Evolutionary conservation across 176 grass and related monocot genomes (phyloP), one percentile per base, ranked within the genome.

Genomic region (Hyparrhenia diplandra): DNA sequence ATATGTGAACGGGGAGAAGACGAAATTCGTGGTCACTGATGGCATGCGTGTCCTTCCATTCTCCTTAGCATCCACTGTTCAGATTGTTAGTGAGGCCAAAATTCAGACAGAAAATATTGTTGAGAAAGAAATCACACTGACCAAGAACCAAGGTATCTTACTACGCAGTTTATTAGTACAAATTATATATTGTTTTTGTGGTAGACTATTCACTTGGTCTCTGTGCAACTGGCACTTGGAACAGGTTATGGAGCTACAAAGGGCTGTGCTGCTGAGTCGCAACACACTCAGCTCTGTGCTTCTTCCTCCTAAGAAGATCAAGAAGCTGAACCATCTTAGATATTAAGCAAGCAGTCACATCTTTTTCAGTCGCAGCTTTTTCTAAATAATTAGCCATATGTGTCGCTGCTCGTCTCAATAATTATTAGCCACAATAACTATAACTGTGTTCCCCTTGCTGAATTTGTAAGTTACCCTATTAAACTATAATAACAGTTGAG

Each of bases 1-100:
- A 3, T 82, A 82, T 47, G 37, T 72, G 6, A 82, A 52, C 17
- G 42, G 14, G 0, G 65, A 42, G 0, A 3, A 21, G 7, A 37
- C 31, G 21, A 82, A 25, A 0, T 83, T 83, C 34, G 32, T 78
- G 66, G 79, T 83, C 13, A 72, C 73, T 1, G 5, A 64, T 27
- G 57, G 54, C 30, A 57, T 87, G 9, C 43, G 4, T 34, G 0
- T 87, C 8, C 4, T 9, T 41, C 66, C 28, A 9, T 28, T 87
- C 5, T 27, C 80, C 21, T 14, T 72, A 12, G 20, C 73, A 1
- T 35, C 43, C 45, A 78, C 54, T 7, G 8, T 87, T 1, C 20
- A 83, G 27, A 35, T 49, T 7, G 10, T 83, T 0, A 9, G 20
- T 1, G 80, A 63, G 1, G 18, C 73, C 3, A 87, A 83, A 20